Evolutionary conservation across 352 stramenopile genomes (phyloP).

Genomic region (Globisporangium camurandrum): DNA sequence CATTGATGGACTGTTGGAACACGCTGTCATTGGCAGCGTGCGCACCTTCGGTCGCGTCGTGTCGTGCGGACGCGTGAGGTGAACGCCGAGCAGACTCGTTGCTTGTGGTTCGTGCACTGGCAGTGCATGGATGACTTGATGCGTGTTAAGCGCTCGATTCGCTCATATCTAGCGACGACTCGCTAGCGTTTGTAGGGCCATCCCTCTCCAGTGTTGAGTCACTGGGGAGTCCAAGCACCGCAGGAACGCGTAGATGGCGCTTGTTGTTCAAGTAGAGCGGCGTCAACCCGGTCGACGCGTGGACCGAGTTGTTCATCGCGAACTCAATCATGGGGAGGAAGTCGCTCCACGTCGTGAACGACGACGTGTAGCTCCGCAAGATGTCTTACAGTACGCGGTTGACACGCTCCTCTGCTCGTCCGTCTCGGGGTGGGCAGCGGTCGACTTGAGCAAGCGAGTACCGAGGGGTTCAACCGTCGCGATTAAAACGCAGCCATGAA

Average conservation of each 20-base stretch:
- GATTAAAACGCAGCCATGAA: constrained; percentile 4
- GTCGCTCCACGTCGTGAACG: too few relatives aligned
- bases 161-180: not conserved
- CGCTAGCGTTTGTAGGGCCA: not conserved
- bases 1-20: too few relatives aligned
- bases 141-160: not conserved
- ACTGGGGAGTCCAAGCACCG: not conserved
- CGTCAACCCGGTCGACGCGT: not conserved
- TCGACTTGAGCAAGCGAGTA: not conserved
- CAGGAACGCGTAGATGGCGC: not conserved
- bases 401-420: too few relatives aligned
- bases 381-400: too few relatives aligned
- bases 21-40: too few relatives aligned
- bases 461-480: not conserved
- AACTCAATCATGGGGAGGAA: not conserved
- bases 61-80: too few relatives aligned
- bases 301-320: not conserved
- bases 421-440: too few relatives aligned
- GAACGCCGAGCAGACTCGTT: too few relatives aligned
- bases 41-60: too few relatives aligned
- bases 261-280: not conserved
- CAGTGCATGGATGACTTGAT: too few relatives aligned
- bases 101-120: too few relatives aligned
- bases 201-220: not conserved
- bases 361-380: too few relatives aligned